Conservation (phyloP, 345 rosid species). For the Psidium friedrichsthalianum region DNA sequence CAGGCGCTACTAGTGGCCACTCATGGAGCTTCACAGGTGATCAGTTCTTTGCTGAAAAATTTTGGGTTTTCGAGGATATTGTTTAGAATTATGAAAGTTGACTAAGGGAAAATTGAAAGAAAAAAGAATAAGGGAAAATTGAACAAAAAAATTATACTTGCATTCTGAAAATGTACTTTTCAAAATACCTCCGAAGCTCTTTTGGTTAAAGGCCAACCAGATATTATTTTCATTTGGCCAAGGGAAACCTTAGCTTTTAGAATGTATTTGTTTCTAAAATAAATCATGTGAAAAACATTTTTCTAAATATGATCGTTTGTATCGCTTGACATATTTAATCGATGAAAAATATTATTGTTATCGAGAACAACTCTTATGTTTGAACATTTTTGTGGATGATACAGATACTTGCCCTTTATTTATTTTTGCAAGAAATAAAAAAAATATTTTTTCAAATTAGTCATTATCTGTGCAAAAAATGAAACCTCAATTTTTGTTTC, state of each 20-base stretch:
- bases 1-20: too few species aligned
- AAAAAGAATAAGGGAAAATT: too few species aligned
- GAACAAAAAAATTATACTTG: too few species aligned
- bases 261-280: not conserved
- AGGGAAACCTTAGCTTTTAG: not conserved
- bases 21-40: too few species aligned
- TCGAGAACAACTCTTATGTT: not conserved
- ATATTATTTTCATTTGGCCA: too few species aligned
- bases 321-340: not conserved
- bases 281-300: not conserved
- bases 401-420: not conserved
- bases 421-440: not conserved
- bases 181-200: too few species aligned
- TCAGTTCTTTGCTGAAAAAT: too few species aligned
- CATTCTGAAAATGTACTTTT: too few species aligned
- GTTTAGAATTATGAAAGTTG: too few species aligned
- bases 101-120: too few species aligned
- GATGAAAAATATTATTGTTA: not conserved
- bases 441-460: not conserved
- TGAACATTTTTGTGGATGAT: not conserved
- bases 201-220: too few species aligned
- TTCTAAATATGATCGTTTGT: not conserved
- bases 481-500: not conserved
- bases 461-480: not conserved
- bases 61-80: too few species aligned